Conservation (phyloP, 768 basidiomycete species). For the Leucosporidium creatinivorum region DNA sequence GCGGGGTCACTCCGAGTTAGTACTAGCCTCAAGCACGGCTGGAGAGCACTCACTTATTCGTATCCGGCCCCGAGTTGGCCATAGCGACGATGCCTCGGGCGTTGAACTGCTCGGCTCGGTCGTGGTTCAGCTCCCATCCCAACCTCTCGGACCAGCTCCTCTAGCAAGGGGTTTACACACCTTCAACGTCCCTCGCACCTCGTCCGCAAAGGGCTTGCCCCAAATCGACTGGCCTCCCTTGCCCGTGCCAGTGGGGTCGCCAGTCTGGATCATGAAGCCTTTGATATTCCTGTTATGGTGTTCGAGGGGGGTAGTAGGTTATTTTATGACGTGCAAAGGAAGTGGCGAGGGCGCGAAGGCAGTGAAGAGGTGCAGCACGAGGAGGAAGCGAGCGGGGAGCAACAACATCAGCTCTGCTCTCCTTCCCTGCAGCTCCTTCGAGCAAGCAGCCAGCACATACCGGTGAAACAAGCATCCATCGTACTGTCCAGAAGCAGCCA, state of each 20-base stretch:
- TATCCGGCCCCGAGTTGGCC: constrained; percentile 92
- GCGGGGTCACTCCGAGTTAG: background rate
- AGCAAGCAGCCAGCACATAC: constrained; percentile 19
- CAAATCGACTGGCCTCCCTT: constrained; percentile 97
- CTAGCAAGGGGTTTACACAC: constrained; percentile 44
- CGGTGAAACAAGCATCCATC: constrained; percentile 76
- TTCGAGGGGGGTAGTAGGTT: too few species aligned
- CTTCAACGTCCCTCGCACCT: constrained; percentile 88
- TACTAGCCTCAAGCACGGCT: background rate
- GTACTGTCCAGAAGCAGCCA: constrained; percentile 84
- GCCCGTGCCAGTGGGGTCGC: constrained; percentile 79
- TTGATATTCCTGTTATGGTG: constrained; percentile 63
- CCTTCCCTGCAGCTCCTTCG: too few species aligned
- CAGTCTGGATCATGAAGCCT: constrained; percentile 91
- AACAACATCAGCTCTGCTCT: too few species aligned
- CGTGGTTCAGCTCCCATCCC: too few species aligned
- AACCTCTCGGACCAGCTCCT: too few species aligned
- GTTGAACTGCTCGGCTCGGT: constrained; percentile 64
- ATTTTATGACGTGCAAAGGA: too few species aligned
- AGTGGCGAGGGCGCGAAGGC: too few species aligned
- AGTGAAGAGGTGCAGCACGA: too few species aligned
- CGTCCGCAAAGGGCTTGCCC: constrained; percentile 85
- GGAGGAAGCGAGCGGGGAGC: too few species aligned
- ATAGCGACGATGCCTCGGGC: constrained; percentile 89
- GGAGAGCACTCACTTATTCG: constrained; percentile 57